Conservation (phyloP, 305 asterid genomes). For the Euphrasia arctica region DNA sequence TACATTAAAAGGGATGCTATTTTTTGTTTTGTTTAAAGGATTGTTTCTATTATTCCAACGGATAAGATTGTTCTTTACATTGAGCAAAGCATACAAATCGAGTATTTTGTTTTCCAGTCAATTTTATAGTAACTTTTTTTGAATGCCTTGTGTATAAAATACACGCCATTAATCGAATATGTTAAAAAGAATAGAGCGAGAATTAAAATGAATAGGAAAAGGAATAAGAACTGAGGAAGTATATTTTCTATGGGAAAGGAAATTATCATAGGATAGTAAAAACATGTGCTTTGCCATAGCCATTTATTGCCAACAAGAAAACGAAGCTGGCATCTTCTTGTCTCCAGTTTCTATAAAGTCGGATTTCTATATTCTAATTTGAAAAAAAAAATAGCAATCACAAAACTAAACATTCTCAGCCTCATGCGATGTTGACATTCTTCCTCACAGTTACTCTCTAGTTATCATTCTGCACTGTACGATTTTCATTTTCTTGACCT, state of each 20-base stretch:
- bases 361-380: not conserved
- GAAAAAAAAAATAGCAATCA: not conserved
- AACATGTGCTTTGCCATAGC: constrained; percentile 2
- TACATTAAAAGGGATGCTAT: not conserved
- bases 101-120: not conserved
- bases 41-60: not conserved
- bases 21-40: not conserved
- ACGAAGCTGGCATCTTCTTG: not conserved
- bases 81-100: not conserved
- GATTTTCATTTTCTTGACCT: constrained; percentile 36
- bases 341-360: not conserved
- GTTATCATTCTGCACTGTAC: constrained; percentile 28
- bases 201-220: not conserved
- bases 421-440: not conserved
- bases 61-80: not conserved
- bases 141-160: not conserved
- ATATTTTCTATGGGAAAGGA: not conserved
- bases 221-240: not conserved
- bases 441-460: constrained; percentile 23
- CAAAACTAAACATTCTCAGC: not conserved
- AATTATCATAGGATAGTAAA: not conserved
- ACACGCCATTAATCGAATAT: not conserved
- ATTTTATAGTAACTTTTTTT: not conserved
- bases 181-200: not conserved
- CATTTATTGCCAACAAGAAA: constrained; percentile 6